Evolutionary conservation across 352 stramenopile species (phyloP), one percentile per base, ranked within the genome.

Genomic region (Pythium brachiatum): DNA sequence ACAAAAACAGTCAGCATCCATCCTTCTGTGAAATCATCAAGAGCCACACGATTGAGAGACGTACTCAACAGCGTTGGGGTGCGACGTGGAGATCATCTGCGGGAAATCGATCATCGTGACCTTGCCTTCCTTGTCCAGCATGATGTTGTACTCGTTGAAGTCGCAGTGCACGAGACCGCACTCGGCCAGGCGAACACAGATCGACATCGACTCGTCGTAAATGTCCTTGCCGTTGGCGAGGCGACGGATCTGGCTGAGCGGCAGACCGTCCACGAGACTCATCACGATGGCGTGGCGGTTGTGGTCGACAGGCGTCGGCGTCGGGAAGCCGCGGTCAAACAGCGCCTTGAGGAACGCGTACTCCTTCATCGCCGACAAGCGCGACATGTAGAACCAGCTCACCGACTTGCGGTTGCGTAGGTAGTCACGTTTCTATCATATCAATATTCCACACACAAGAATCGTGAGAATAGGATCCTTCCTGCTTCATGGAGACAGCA

Each of bases 141-240:
- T 98, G 52, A 99, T 88, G 78, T 99, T 99, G 79, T 99, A 99
- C 80, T 99, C 98, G 84, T 99, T 99, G 70, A 99, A 98, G 77
- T 99, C 98, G 72, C 98, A 99, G 81, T 99, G 98, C 16, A 99
- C 95, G 26, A 99, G 83, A 20, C 98, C 98, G 75, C 97, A 97
- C 60, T 96, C 76, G 11, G 97, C 97, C 43, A 99, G 78, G n/a
- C 93, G 85, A 41, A 97, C 80, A n/a, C 99, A 88, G 51, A 99
- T 92, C n/a, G 90, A 79, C 74, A 98, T 98, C 57, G 90, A 91
- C 68, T 94, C 84, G 34, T 97, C 76, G 75, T 99, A 99, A n/a
- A 99, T 91, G 20, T 89, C 81, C 53, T 97, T 94, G n/a, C 90
- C 95, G 62, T 98, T 90, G 25, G 92, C 84, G 62, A 97, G 83